A percentile compares a stretch with the other conserved stretches of the same genome.
phyloP scores from a whole-genome alignment of 2,329 filamentous ascomycete species.

The Biscogniauxia mediterranea region DNA sequence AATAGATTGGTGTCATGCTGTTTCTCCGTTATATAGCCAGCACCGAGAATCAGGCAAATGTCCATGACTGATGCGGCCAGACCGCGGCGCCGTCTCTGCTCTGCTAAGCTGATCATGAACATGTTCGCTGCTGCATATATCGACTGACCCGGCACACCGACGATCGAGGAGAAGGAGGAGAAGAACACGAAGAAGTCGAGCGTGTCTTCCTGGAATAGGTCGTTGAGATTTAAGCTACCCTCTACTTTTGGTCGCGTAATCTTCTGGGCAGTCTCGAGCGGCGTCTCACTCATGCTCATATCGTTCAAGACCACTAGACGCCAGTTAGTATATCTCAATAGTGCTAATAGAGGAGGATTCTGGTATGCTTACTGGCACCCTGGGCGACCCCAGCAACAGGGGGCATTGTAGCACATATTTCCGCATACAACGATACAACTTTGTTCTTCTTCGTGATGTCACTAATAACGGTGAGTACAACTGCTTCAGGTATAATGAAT shows the following conservation, averaged over 20 bases:
- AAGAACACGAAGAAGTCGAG: constrained; percentile 31
- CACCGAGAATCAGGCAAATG: constrained; percentile 18
- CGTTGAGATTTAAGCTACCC: constrained; percentile 21
- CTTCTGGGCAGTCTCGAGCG: neutral
- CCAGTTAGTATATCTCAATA: neutral
- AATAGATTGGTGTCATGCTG: constrained; percentile 3
- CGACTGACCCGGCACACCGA: constrained; percentile 31
- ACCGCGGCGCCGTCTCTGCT: constrained; percentile 32
- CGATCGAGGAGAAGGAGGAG: constrained; percentile 22
- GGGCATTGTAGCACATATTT: neutral
- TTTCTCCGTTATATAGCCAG: constrained; percentile 1
- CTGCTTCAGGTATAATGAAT: neutral
- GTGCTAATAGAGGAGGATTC: neutral
- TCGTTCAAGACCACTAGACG: neutral
- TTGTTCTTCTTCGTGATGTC: neutral
- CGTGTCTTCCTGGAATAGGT: constrained; percentile 13
- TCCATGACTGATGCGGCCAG: constrained; percentile 34
- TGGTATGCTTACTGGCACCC: neutral
- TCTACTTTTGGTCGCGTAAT: constrained; percentile 23
- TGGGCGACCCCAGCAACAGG: neutral
- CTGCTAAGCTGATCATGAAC: constrained; percentile 36
- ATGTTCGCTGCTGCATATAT: constrained; percentile 42
- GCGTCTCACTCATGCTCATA: neutral
- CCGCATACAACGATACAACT: neutral
- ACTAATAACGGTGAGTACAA: neutral